These are phyloP conservation scores for Colletotrichum truncatum DNA, from an alignment of 2,329 filamentous ascomycete species.

Conservation along the genomic window DNA sequence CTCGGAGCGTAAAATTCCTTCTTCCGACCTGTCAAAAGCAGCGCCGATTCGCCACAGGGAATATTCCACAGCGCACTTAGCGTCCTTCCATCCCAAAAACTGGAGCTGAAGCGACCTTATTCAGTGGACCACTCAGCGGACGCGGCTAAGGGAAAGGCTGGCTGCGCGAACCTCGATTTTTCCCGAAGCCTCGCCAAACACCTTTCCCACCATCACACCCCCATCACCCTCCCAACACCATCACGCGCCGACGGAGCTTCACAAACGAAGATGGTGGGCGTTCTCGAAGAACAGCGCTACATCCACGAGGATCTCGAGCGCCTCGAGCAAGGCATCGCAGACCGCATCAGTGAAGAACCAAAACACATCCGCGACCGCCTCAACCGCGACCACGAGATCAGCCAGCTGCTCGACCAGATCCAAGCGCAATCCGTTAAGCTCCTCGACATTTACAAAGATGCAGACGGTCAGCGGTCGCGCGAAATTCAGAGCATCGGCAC, in stretches of 20 bases:
- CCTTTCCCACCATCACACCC: background rate
- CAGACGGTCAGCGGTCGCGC: conserved; percentile 73
- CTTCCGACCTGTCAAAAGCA: background rate
- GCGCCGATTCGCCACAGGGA: background rate
- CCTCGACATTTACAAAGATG: conserved; percentile 85
- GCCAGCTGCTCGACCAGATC: conserved; percentile 87
- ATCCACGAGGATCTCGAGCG: conserved; percentile 97
- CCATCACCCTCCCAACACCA: background rate
- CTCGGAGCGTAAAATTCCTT: conserved; percentile 1
- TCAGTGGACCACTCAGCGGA: conserved; percentile 20
- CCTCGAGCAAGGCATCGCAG: conserved; percentile 91
- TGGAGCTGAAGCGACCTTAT: conserved; percentile 29
- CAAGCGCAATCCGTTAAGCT: conserved; percentile 85
- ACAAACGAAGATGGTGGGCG: conserved; percentile 67
- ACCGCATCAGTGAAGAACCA: conserved; percentile 88
- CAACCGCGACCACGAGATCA: conserved; percentile 90
- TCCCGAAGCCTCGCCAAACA: conserved; percentile 5
- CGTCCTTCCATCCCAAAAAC: conserved; percentile 1
- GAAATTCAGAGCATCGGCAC: conserved; percentile 87
- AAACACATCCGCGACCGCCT: conserved; percentile 91
- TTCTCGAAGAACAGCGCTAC: conserved; percentile 92
- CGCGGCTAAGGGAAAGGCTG: background rate
- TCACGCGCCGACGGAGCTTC: background rate
- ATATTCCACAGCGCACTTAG: background rate
- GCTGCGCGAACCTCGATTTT: conserved; percentile 6